phyloP scores from a whole-genome alignment of 78 protist species.

The Dictyostelium discoideum region dicty_2.7 NC_007089.4:4211501-4212000 shows the following conservation, averaged over 20 bases:
- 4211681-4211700: constrained; percentile 13
- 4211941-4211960: constrained; percentile 52
- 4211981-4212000: constrained; percentile 26
- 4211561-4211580: constrained; percentile 8
- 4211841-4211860: neutral
- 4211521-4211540: constrained; percentile 27
- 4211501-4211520: constrained; percentile 63
- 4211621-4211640: neutral
- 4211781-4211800: neutral
- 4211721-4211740: no score
- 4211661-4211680: constrained; percentile 20
- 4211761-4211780: no score
- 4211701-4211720: no score
- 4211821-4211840: neutral
- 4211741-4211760: no score
- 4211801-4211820: neutral
- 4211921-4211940: neutral
- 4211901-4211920: neutral
- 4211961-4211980: constrained; percentile 26
- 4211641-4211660: constrained; percentile 30
- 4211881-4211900: neutral
- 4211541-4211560: constrained; percentile 14
- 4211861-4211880: neutral
- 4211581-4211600: neutral
- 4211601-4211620: neutral